Evolutionary conservation across 73 alveolate species (phyloP), one percentile per base, ranked within the genome.

Genomic region (Blepharisma stoltei): DNA sequence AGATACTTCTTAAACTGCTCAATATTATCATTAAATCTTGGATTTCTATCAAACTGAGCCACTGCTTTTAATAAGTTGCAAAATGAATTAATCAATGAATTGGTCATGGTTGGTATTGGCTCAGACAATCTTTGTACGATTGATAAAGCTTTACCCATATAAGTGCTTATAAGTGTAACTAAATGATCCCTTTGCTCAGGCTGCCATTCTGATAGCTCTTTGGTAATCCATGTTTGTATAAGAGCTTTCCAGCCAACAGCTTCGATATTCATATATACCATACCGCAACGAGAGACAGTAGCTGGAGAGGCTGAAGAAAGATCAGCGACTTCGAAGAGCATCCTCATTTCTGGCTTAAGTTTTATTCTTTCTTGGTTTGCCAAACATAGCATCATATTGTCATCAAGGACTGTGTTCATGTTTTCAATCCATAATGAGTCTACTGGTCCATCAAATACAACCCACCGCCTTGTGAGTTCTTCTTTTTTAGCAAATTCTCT

Each of bases 261-360:
- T 50, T 91, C 96, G 32, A 89, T 91, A 60, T 94, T 99, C 73
- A 94, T 80, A 66, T 88, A 95, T 70, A 97, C 93, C 98, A 97
- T 93, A 54, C 99, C 99, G 6, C 99, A 99, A 81, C 99, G 88
- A 37, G 99, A 92, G 47, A 97, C 99, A 23, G 99, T 97, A 25
- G 99, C 99, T 6, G 99, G 99, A 9, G 99, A 97, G 9, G 99
- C 99, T 45, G 87, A 95, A 14, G 99, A 93, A 41, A 97, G 81
- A 77, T 94, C 95, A 67, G 94, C 98, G 6, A 97, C 99, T 86
- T 97, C 99, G 54, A 97, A 95, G 69, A 96, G 79, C 97, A 96
- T 93, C 55, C 93, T 92, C 96, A 96, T 93, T 76, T 87, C 89
- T 55, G 97, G 94, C 76, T 70, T 76, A n/a, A 75, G 53, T 88